These are phyloP conservation scores for Cudoniella acicularis DNA, from an alignment of 495 filamentous ascomycete species.

Conservation along the genomic window DNA sequence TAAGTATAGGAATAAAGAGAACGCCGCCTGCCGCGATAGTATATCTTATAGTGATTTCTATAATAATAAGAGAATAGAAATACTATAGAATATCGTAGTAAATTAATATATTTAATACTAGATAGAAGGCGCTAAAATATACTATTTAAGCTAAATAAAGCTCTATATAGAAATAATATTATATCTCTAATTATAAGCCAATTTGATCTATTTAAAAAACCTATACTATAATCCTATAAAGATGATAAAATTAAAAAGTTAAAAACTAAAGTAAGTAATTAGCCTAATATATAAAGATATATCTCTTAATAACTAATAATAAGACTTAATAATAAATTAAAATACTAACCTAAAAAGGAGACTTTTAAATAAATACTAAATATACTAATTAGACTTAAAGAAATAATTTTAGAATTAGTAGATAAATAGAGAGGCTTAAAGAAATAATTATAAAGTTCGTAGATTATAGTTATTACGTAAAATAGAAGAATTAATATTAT, in stretches of 20 bases:
- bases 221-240: neutral
- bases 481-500: no score
- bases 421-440: no score
- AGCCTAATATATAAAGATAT: no score
- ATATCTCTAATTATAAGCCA: neutral
- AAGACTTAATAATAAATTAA: no score
- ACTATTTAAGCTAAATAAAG: neutral
- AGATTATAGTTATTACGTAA: no score
- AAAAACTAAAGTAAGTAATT: no score
- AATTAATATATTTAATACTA: neutral
- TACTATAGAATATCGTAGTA: neutral
- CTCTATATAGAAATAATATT: neutral
- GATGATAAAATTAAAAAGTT: neutral
- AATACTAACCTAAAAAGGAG: no score
- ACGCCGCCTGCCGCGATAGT: conserved; percentile 12
- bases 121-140: neutral
- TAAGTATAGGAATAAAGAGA: conserved; percentile 2
- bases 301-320: no score
- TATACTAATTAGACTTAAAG: no score
- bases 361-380: no score
- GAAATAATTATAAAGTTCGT: no score
- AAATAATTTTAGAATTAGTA: no score
- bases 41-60: conserved; percentile 17
- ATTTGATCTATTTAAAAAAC: neutral
- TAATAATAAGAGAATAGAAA: neutral